Percentiles rank a stretch among this genome's conserved stretches.
These are phyloP conservation scores for Penicillium paxilli DNA, from an alignment of 495 filamentous ascomycete species.

Conservation along the genomic window DNA sequence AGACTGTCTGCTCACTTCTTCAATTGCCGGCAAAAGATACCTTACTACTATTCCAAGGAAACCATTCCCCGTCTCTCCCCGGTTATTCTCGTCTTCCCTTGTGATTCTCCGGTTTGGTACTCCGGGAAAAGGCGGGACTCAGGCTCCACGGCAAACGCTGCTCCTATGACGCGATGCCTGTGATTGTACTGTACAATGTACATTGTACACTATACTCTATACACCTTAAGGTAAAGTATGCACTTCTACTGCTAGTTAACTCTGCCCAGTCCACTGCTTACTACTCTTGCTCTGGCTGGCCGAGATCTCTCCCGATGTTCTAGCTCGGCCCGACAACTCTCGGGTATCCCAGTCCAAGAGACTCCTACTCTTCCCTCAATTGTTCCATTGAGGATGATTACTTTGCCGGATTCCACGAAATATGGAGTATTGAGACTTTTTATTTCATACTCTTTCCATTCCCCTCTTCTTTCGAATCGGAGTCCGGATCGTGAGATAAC, in stretches of 20 bases:
- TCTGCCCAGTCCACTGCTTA: too few species aligned
- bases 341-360: not conserved
- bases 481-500: constrained; percentile 19
- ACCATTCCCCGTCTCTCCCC: constrained; percentile 3
- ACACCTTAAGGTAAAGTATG: too few species aligned
- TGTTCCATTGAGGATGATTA: too few species aligned
- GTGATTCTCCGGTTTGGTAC: constrained; percentile 1
- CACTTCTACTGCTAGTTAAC: too few species aligned
- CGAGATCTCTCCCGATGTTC: too few species aligned
- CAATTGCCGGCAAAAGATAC: not conserved
- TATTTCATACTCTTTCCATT: constrained; percentile 21
- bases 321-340: constrained; percentile 26
- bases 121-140: constrained; percentile 21
- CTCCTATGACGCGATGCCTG: too few species aligned
- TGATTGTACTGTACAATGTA: too few species aligned
- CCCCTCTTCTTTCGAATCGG: constrained; percentile 1
- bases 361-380: too few species aligned
- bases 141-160: constrained; percentile 13
- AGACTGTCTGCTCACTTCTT: too few species aligned
- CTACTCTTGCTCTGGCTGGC: too few species aligned
- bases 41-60: not conserved
- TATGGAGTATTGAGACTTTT: too few species aligned
- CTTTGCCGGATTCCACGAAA: constrained; percentile 17
- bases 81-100: constrained; percentile 20
- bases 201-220: too few species aligned